phyloP scores from a whole-genome alignment of 352 stramenopile species.

The Globisporangium spinosum region DNA sequence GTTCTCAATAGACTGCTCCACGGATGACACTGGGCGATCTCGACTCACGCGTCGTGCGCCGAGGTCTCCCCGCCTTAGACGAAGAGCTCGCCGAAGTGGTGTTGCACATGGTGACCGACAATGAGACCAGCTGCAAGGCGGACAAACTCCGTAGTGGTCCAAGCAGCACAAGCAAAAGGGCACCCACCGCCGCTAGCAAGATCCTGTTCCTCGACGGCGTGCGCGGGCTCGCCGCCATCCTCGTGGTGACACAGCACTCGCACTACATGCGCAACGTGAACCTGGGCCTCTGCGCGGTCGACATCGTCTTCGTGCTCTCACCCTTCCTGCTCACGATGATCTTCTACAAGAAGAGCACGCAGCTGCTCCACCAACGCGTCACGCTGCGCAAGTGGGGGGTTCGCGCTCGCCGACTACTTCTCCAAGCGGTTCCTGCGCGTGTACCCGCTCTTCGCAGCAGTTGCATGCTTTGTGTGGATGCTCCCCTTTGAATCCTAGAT shows the following conservation, averaged over 20 bases:
- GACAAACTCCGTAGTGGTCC: not conserved
- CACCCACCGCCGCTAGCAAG: not conserved
- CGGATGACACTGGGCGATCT: no score
- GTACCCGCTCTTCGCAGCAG: conserved; percentile 44
- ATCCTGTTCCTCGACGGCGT: conserved; percentile 19
- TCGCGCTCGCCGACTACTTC: conserved; percentile 39
- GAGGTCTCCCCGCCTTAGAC: no score
- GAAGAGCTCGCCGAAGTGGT: no score
- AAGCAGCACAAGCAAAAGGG: not conserved
- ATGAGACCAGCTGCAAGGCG: no score
- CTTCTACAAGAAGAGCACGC: conserved; percentile 18
- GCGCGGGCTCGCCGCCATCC: conserved; percentile 14
- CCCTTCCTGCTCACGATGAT: conserved; percentile 26
- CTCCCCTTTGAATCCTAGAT: conserved; percentile 29
- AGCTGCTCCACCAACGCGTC: conserved; percentile 14
- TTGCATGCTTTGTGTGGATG: conserved; percentile 26
- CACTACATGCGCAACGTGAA: conserved; percentile 17
- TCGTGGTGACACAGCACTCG: conserved; percentile 22
- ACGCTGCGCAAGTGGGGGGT: conserved; percentile 14
- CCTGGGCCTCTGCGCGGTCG: conserved; percentile 12
- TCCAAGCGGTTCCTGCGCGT: conserved; percentile 49
- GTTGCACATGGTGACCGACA: no score
- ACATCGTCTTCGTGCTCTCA: conserved; percentile 27
- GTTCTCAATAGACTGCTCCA: no score
- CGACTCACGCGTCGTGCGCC: no score